phyloP scores from a whole-genome alignment of 352 stramenopile genomes.

The Phytopythium delawarense region DNA sequence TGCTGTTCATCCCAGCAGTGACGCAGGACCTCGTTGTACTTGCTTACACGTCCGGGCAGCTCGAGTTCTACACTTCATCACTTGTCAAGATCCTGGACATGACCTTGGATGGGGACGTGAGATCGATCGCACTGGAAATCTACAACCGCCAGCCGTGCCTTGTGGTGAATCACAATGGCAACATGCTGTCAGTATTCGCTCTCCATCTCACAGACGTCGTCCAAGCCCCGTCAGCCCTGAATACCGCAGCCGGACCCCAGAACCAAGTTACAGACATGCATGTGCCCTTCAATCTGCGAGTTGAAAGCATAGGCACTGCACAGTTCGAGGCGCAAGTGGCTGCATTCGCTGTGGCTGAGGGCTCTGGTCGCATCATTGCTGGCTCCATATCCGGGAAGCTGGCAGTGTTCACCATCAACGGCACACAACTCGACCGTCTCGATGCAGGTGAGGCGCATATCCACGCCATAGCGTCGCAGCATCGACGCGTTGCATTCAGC shows the following conservation, averaged over 20 bases:
- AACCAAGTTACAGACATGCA: not conserved
- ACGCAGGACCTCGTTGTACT: conserved; percentile 35
- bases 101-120: conserved; percentile 8
- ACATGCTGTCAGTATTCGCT: not conserved
- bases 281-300: not conserved
- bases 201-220: not conserved
- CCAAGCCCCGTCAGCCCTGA: too few species aligned
- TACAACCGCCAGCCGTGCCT: conserved; percentile 6
- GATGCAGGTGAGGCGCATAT: conserved; percentile 16
- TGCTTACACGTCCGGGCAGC: conserved; percentile 14
- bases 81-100: conserved; percentile 18
- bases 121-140: conserved; percentile 13
- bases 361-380: conserved; percentile 18
- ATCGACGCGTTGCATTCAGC: conserved; percentile 26
- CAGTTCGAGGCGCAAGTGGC: not conserved
- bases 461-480: conserved; percentile 18
- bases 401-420: conserved; percentile 37
- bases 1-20: conserved; percentile 27
- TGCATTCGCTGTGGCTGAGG: conserved; percentile 13
- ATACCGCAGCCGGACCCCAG: not conserved
- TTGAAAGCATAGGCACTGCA: not conserved
- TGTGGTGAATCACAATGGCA: not conserved
- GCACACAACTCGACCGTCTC: conserved; percentile 36
- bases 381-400: conserved; percentile 12
- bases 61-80: conserved; percentile 32